Conservation (phyloP, 148 eudicot genomes). For the Beta vulgaris region DNA sequence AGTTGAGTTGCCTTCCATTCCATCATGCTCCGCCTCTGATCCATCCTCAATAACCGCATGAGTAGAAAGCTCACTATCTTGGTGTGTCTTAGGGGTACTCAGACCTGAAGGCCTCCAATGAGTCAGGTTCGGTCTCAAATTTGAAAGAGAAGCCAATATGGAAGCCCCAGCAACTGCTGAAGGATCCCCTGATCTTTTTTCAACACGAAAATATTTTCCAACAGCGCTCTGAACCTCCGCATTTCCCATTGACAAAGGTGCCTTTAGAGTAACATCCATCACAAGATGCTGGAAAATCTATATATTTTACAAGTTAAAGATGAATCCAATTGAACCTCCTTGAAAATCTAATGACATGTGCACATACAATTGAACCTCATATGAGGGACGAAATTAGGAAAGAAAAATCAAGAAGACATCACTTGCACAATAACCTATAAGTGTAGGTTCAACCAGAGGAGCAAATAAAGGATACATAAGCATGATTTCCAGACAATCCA, state of each 20-base stretch:
- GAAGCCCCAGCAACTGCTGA: conserved; percentile 88
- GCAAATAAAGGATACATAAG: conserved; percentile 70
- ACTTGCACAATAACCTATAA: neutral
- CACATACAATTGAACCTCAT: neutral
- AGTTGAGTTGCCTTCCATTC: conserved; percentile 66
- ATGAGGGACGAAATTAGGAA: neutral
- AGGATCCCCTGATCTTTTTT: conserved; percentile 73
- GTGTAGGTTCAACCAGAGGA: neutral
- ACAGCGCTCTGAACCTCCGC: conserved; percentile 48
- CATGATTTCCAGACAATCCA: conserved; percentile 58
- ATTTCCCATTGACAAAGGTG: conserved; percentile 53
- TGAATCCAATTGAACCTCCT: conserved; percentile 18
- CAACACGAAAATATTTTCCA: conserved; percentile 49
- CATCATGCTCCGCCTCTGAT: conserved; percentile 63
- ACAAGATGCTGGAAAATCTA: conserved; percentile 72
- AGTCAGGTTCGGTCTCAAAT: conserved; percentile 49
- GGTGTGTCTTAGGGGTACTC: conserved; percentile 47
- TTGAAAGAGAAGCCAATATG: conserved; percentile 81
- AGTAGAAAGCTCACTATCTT: conserved; percentile 51
- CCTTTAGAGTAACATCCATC: conserved; percentile 50
- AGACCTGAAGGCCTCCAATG: conserved; percentile 56
- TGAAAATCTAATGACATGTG: conserved; percentile 11
- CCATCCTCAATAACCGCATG: conserved; percentile 58
- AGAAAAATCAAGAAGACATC: neutral
- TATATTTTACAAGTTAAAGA: conserved; percentile 34